Conservation (phyloP, 495 filamentous ascomycete species). For the Hypoxylon rickii region DNA sequence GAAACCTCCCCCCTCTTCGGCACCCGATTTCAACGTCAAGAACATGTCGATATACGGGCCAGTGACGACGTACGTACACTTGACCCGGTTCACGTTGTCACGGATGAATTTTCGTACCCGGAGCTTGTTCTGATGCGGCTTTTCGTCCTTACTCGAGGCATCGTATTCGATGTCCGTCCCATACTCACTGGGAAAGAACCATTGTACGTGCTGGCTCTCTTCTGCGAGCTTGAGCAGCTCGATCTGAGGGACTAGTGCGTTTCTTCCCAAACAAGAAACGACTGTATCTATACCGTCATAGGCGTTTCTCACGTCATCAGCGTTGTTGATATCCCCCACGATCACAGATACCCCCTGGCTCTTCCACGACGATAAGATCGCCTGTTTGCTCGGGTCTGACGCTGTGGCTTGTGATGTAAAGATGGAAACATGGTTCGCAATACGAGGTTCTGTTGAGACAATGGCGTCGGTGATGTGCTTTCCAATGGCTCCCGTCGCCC, state of each 20-base stretch:
- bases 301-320: slow-evolving; percentile 56
- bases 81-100: slow-evolving; percentile 55
- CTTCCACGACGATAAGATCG: slow-evolving; percentile 53
- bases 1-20: slow-evolving; percentile 55
- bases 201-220: slow-evolving; percentile 57
- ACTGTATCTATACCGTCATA: slow-evolving; percentile 67
- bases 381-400: slow-evolving; percentile 47
- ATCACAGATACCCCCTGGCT: slow-evolving; percentile 59
- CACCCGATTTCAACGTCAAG: slow-evolving; percentile 46
- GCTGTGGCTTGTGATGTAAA: slow-evolving; percentile 65
- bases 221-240: slow-evolving; percentile 63
- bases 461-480: slow-evolving; percentile 65
- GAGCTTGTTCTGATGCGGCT: slow-evolving; percentile 72
- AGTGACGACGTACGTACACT: slow-evolving; percentile 70
- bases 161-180: slow-evolving; percentile 75
- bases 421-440: slow-evolving; percentile 58
- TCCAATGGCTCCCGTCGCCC: slow-evolving; percentile 72
- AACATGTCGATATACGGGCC: slow-evolving; percentile 73
- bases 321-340: slow-evolving; percentile 61
- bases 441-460: slow-evolving; percentile 55
- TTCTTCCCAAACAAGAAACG: slow-evolving; percentile 66
- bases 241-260: slow-evolving; percentile 61
- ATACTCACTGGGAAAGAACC: slow-evolving; percentile 75
- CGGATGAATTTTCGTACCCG: slow-evolving; percentile 63
- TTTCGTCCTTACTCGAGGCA: slow-evolving; percentile 61